Evolutionary conservation across 192 early-diverging fungal genomes (phyloP).

Genomic region (Dimargaris cristalligena): DNA sequence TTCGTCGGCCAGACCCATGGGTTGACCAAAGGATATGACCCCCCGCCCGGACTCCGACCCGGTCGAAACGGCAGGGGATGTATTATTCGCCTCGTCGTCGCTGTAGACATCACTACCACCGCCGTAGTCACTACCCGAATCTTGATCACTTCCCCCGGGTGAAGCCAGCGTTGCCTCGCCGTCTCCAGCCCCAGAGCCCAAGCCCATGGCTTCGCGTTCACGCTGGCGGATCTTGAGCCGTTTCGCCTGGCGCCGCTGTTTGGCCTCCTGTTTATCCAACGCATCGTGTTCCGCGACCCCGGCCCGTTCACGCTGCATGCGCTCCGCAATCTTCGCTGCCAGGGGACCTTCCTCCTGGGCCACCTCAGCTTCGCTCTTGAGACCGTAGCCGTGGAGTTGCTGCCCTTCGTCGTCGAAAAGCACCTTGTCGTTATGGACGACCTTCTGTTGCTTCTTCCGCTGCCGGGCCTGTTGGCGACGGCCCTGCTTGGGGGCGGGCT

Average conservation of each 20-base stretch:
- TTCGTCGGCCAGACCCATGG: slow-evolving; percentile 26
- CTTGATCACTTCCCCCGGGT: slow-evolving; percentile 13
- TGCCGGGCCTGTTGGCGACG: slow-evolving; percentile 31
- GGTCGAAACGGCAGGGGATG: not conserved
- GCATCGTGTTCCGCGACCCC: slow-evolving; percentile 63
- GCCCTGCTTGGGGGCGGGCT: slow-evolving; percentile 12
- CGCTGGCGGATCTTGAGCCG: slow-evolving; percentile 44
- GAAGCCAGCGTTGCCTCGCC: slow-evolving; percentile 9
- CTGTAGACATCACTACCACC: slow-evolving; percentile 12
- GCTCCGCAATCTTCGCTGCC: slow-evolving; percentile 39
- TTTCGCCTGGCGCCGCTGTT: slow-evolving; percentile 53
- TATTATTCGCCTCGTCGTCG: not conserved
- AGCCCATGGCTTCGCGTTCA: slow-evolving; percentile 31
- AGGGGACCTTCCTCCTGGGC: slow-evolving; percentile 65
- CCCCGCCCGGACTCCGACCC: slow-evolving; percentile 12
- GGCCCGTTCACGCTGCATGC: slow-evolving; percentile 45
- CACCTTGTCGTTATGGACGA: slow-evolving; percentile 48
- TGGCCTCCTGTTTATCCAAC: slow-evolving; percentile 52
- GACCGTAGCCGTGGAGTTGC: slow-evolving; percentile 49
- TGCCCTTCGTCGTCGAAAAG: slow-evolving; percentile 93
- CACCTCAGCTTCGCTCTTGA: slow-evolving; percentile 62
- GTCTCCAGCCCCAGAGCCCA: slow-evolving; percentile 13
- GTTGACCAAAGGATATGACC: slow-evolving; percentile 21
- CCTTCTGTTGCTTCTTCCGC: slow-evolving; percentile 57
- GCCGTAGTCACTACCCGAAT: slow-evolving; percentile 14